phyloP scores from a whole-genome alignment of 768 basidiomycete species.

The Kwoniella europaea region DNA sequence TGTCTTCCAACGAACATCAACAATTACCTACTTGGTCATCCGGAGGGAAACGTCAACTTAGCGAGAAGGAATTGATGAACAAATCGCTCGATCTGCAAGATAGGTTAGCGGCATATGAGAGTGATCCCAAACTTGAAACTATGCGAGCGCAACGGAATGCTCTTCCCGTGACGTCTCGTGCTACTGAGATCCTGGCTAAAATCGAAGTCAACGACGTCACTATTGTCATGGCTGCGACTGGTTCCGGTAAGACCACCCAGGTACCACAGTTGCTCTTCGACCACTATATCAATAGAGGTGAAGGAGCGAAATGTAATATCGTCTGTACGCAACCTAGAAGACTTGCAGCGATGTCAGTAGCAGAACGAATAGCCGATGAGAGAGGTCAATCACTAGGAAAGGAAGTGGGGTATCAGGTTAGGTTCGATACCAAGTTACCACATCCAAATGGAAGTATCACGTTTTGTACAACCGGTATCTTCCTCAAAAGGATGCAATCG shows the following conservation, averaged over 20 bases:
- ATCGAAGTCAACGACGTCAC: slow-evolving; percentile 81
- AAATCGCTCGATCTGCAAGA: slow-evolving; percentile 69
- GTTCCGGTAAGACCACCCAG: slow-evolving; percentile 88
- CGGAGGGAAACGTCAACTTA: slow-evolving; percentile 10
- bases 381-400: slow-evolving; percentile 73
- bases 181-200: slow-evolving; percentile 70
- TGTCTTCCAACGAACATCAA: slow-evolving; percentile 20
- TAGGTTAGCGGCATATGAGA: slow-evolving; percentile 67
- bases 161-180: slow-evolving; percentile 76
- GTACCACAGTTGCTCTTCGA: slow-evolving; percentile 91
- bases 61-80: slow-evolving; percentile 48
- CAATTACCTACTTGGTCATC: slow-evolving; percentile 29
- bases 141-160: slow-evolving; percentile 72
- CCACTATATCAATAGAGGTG: slow-evolving; percentile 73
- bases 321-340: slow-evolving; percentile 92
- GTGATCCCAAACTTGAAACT: slow-evolving; percentile 66
- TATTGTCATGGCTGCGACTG: slow-evolving; percentile 55
- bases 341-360: slow-evolving; percentile 87
- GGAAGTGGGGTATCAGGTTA: slow-evolving; percentile 86
- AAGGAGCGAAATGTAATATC: slow-evolving; percentile 84
- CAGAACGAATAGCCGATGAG: slow-evolving; percentile 87
- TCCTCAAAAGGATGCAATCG: slow-evolving; percentile 82
- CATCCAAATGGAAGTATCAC: slow-evolving; percentile 81
- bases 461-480: slow-evolving; percentile 91
- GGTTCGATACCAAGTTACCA: slow-evolving; percentile 82